A percentile compares a stretch with the other conserved stretches of the same genome.
phyloP scores from a whole-genome alignment of 2,329 filamentous ascomycete genomes.

The Diaporthe nobilis region DNA sequence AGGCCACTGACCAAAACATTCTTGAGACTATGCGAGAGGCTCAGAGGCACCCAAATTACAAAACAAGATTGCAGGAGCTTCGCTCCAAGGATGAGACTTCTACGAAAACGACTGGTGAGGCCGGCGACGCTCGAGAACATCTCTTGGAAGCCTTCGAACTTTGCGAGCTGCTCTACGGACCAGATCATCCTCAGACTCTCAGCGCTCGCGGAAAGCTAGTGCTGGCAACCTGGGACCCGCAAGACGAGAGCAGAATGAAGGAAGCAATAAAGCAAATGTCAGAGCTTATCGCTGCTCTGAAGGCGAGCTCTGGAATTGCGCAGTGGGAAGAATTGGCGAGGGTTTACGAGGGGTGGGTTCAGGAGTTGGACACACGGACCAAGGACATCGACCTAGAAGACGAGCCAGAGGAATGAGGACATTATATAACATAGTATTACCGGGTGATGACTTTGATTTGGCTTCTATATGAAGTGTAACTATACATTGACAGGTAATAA shows the following conservation, averaged over 20 bases:
- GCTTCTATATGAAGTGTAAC: background rate
- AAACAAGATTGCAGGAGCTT: background rate
- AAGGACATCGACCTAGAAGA: background rate
- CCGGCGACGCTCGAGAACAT: background rate
- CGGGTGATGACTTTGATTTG: background rate
- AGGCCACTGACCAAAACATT: background rate
- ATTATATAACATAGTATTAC: background rate
- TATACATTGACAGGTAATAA: background rate
- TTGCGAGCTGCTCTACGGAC: slow-evolving; percentile 2
- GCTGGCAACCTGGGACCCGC: background rate
- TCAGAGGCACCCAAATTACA: background rate
- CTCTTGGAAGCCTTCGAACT: background rate
- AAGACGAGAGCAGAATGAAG: background rate
- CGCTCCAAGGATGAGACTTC: background rate
- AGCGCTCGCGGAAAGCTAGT: background rate
- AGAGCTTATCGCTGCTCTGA: background rate
- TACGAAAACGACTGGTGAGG: background rate
- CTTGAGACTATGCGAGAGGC: background rate
- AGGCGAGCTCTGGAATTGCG: background rate
- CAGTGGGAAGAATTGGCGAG: background rate
- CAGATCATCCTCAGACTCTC: background rate
- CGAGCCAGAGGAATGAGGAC: background rate
- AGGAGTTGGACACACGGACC: background rate
- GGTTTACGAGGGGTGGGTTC: background rate
- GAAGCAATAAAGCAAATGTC: background rate